Evolutionary conservation across 495 filamentous ascomycete species (phyloP), one percentile per base, ranked within the genome.

Genomic region (Articulospora tetracladia): DNA sequence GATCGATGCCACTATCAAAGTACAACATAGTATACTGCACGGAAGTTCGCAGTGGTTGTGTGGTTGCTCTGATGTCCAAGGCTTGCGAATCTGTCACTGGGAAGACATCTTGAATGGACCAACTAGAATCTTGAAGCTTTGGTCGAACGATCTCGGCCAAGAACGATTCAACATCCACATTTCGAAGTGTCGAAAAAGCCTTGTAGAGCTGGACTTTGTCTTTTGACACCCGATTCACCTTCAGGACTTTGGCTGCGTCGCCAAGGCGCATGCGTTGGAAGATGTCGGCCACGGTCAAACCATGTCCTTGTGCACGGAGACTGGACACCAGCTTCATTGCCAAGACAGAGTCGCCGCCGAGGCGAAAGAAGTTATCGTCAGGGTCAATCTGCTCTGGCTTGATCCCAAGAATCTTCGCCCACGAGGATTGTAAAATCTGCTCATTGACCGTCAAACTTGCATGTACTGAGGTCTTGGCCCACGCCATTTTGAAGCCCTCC

Each of bases 11-110:
- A 0, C 79, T 78, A 6, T 70, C 70, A 7, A 79, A 76, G 55
- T 85, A 78, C 17, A 87, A 72, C 63, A 75, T 80, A 68, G 85
- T 81, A 64, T 85, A 83, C 53, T 87, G 84, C 54, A 79, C 59
- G 74, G 77, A 83, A 76, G 71, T 57, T 34, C 53, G 53, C 11
- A 58, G 55, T 39, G 52, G 28, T 20, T 57, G 71, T 1, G 86
- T 74, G 3, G 82, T 86, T 28, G 79, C 87, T 32, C 76, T 80
- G 25, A 90, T 73, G 1, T 82, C 85, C 41, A 89, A 69, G 3
- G 84, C 79, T 62, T 91, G 88, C 55, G 87, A 81, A 46, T 84
- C 83, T 0, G 83, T 82, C 0, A 83, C 78, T 8, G 86, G 86
- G 10, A 84, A 71, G 12, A 88, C 76, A 68, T 89, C 81, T 6